These are phyloP conservation scores for Cercospora brassicicola DNA, from an alignment of 2,329 filamentous ascomycete genomes.

Conservation along the genomic window DNA sequence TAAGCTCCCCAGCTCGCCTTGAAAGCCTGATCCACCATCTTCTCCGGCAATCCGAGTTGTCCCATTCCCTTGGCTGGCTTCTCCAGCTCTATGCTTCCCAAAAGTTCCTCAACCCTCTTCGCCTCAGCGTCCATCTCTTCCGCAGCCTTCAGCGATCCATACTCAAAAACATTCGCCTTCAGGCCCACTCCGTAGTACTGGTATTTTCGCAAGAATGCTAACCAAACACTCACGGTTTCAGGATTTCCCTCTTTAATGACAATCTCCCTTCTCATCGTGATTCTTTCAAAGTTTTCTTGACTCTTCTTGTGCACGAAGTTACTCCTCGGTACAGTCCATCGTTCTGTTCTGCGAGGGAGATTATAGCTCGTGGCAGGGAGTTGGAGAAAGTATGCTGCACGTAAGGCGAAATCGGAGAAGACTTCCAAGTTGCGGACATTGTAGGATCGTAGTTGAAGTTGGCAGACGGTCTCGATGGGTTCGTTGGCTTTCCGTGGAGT, in stretches of 20 bases:
- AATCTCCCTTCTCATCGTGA: slow-evolving; percentile 80
- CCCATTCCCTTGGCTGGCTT: neutral
- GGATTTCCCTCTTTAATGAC: slow-evolving; percentile 91
- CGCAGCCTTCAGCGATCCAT: slow-evolving; percentile 56
- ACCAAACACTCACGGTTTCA: slow-evolving; percentile 85
- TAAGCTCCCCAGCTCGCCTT: slow-evolving; percentile 35
- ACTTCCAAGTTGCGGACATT: slow-evolving; percentile 87
- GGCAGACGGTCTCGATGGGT: slow-evolving; percentile 35
- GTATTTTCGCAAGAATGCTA: slow-evolving; percentile 88
- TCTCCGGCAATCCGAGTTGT: neutral
- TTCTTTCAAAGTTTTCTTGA: slow-evolving; percentile 95
- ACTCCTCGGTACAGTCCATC: slow-evolving; percentile 87
- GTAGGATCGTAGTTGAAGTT: slow-evolving; percentile 91
- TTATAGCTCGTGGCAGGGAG: slow-evolving; percentile 83
- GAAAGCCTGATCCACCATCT: slow-evolving; percentile 34
- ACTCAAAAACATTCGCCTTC: slow-evolving; percentile 98
- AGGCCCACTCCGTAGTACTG: slow-evolving; percentile 95
- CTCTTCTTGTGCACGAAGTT: slow-evolving; percentile 97
- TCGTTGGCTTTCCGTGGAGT: slow-evolving; percentile 40
- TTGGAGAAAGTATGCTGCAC: slow-evolving; percentile 89
- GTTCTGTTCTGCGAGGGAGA: slow-evolving; percentile 80
- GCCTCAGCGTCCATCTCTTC: slow-evolving; percentile 32
- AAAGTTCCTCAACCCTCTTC: neutral
- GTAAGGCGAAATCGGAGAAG: slow-evolving; percentile 89
- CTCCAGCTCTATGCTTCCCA: neutral